phyloP scores from a whole-genome alignment of 208 protist genomes.

The Leishmania tropica region DNA sequence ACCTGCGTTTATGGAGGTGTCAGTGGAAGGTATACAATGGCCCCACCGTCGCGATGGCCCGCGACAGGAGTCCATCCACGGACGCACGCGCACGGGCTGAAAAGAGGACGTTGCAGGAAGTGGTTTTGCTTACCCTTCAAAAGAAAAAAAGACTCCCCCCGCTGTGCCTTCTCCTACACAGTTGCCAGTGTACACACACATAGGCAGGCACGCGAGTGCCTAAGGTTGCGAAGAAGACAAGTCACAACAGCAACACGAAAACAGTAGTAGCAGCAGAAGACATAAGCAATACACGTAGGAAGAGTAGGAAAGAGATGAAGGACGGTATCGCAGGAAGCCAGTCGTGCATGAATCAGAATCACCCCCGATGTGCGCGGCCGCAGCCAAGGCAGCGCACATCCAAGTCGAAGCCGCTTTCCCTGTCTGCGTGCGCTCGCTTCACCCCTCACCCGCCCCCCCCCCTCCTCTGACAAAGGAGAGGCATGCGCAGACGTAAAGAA shows the following conservation, averaged over 20 bases:
- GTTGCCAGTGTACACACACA: background rate
- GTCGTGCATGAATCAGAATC: background rate
- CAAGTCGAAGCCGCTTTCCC: background rate
- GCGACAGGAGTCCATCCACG: background rate
- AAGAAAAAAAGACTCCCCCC: too few relatives aligned
- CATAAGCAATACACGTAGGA: background rate
- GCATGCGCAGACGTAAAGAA: background rate
- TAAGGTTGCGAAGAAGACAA: background rate
- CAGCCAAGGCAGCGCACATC: background rate
- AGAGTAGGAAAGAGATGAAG: background rate
- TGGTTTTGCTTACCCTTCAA: background rate
- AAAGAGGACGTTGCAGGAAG: background rate
- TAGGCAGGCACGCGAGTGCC: background rate
- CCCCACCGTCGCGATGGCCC: background rate
- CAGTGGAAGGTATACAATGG: background rate
- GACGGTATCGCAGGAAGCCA: background rate
- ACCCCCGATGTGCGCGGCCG: background rate
- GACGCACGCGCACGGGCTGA: background rate
- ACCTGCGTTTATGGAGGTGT: background rate
- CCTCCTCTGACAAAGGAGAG: background rate
- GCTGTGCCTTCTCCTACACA: background rate
- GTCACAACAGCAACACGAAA: too few relatives aligned
- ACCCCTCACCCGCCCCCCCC: background rate
- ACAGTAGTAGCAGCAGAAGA: background rate
- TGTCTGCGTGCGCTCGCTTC: background rate